Base-by-base conservation (phyloP, 2,329 filamentous ascomycete genomes). In the Botryotinia narcissicola region DNA sequence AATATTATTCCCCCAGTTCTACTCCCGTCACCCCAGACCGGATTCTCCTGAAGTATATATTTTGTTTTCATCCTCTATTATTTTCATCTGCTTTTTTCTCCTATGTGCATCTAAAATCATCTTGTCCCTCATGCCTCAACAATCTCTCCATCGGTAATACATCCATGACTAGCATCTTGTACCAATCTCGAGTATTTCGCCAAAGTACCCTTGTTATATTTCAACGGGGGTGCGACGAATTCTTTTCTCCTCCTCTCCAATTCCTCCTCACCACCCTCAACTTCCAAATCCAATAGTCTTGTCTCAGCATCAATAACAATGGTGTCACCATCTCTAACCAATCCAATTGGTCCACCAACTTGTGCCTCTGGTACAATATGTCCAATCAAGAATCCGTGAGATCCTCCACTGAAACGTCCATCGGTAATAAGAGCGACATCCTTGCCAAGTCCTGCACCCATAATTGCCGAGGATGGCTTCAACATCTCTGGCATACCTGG, bases 401-500 rank as follows among this genome's bases (percentile, higher is more conserved):
- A 85, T 64, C 87, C 88, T 73, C 88, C 88, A 54, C 84, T 86
- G 83, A 89, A 88, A 76, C 89, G 83, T 62, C 91, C 91, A 78
- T 93, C 91, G 1, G 91, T 93, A 82, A 93, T 90, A 54, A 93
- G 84, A 5, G 91, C 91, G 35, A 91, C 88, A 75, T 92, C 90
- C 73, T 91, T 84, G 63, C 91, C 91, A 18, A 93, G 86, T 25
- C 91, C 91, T 32, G 90, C 90, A 29, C 91, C 91, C 91, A 93
- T 93, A 80, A 93, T 91, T 44, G 90, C 90, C 20, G 90, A 90
- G 67, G 86, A 89, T 67, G 91, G 90, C 81, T 93, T 93, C 78
- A 93, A 82, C 90, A 92, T 92, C 83, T 93, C 91, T 40, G 81
- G 90, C 91, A 93, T 93, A 73, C 91, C 91, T 1, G 91, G 91